Evolutionary conservation across 495 filamentous ascomycete genomes (phyloP), one percentile per base, ranked within the genome.

Genomic region (Penicillium taxi): DNA sequence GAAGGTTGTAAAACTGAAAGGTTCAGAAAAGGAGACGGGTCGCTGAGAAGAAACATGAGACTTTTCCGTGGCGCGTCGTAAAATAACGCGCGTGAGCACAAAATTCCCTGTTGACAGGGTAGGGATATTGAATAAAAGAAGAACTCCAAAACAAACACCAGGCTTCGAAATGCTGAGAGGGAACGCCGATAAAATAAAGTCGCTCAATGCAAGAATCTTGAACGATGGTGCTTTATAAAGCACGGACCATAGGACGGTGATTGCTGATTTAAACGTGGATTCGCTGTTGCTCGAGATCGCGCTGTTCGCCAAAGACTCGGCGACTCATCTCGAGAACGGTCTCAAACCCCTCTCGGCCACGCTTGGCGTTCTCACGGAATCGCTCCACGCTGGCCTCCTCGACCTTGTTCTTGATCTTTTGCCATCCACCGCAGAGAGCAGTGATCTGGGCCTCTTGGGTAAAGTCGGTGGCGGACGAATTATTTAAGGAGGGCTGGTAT

Each of bases 391-490:
- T 83, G 26, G 85, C 81, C 45, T 95, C 85, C 64, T 98, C 91
- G 48, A 98, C 87, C 58, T 79, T 84, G 53, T 85, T 91, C 65
- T 84, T 89, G 53, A 98, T 79, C 50, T 86, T 86, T 61, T 94
- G 84, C 86, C 90, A 96, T 13, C 91, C 91, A 41, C 93, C 90
- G 55, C 86, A 94, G 9, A 96, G 67, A 1, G 91, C 91, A 2
- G 86, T 95, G 54, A 98, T 94, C 60, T 84, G 74, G 6, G 91
- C 91, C 35, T 86, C 77, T 66, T 98, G 91, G 24, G 71, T 67
- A 57, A 96, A 96, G 19, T 75, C 71, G 4, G 91, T 98, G 47
- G 74, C 75, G 32, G 72, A 67, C 22, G 66, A 63, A 4, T 66
- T 59, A 7, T 55, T 52, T 5, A 62, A 57, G 14, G 77, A 52